Percentiles rank a stretch among this genome's conserved stretches.
Conservation (phyloP, 306 rosid species). For the Pyrus pyrifolia region DNA sequence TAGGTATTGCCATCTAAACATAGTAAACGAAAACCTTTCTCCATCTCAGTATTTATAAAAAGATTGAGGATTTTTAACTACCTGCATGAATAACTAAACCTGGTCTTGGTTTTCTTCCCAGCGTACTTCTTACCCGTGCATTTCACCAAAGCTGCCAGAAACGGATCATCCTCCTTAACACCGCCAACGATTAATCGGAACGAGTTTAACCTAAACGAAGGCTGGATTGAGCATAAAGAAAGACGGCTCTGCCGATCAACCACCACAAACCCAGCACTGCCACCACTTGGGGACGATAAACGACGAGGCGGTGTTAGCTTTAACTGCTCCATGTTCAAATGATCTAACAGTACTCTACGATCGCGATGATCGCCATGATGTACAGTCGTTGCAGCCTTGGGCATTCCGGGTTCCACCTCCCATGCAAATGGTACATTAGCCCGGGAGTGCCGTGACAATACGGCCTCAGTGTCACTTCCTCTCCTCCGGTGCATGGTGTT, state of each 20-base stretch:
- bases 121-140: constrained; percentile 27
- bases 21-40: background rate
- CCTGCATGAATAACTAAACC: constrained; percentile 22
- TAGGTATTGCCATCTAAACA: background rate
- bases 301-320: constrained; percentile 11
- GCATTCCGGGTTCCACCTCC: constrained; percentile 44
- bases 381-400: background rate
- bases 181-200: background rate
- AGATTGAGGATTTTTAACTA: background rate
- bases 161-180: constrained; percentile 38
- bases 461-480: background rate
- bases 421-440: constrained; percentile 49
- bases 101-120: constrained; percentile 12
- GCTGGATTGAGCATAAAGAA: background rate
- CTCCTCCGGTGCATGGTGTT: constrained; percentile 1
- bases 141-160: constrained; percentile 41
- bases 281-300: background rate
- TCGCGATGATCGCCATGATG: background rate
- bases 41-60: background rate
- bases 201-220: background rate
- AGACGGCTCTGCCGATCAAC: background rate
- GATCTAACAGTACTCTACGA: background rate
- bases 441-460: background rate
- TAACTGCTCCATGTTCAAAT: background rate
- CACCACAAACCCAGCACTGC: constrained; percentile 10